phyloP scores from a whole-genome alignment of 345 rosid species.

The Brassica cretica region DNA sequence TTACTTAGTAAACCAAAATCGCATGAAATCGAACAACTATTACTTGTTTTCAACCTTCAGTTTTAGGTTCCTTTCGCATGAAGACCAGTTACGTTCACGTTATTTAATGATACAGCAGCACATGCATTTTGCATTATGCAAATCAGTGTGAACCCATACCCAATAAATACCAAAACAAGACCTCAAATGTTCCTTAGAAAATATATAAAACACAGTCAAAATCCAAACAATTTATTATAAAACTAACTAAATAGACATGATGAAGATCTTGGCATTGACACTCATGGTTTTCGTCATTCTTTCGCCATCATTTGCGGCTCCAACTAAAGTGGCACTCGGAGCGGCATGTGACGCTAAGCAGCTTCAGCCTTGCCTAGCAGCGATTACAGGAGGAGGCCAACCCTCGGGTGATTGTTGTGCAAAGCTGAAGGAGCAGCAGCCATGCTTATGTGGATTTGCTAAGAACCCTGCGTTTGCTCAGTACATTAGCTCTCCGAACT shows the following conservation, averaged over 20 bases:
- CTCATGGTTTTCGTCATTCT: slow-evolving; percentile 10
- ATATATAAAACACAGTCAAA: slow-evolving; percentile 1
- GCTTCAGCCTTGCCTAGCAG: slow-evolving; percentile 57
- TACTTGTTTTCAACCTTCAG: slow-evolving; percentile 2
- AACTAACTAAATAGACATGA: slow-evolving; percentile 20
- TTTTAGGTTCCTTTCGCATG: slow-evolving; percentile 31
- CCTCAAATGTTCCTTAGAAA: background rate
- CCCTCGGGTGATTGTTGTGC: slow-evolving; percentile 58
- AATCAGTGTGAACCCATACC: background rate
- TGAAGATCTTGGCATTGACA: slow-evolving; percentile 24
- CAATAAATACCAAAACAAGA: slow-evolving; percentile 26
- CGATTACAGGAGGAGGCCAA: slow-evolving; percentile 38
- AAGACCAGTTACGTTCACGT: slow-evolving; percentile 36
- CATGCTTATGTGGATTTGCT: slow-evolving; percentile 67
- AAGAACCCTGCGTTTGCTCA: slow-evolving; percentile 49
- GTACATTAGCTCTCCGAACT: slow-evolving; percentile 51
- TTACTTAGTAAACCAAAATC: background rate
- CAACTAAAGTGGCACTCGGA: slow-evolving; percentile 18
- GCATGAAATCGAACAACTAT: background rate
- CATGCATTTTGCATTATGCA: slow-evolving; percentile 27
- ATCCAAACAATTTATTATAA: background rate
- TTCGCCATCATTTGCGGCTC: slow-evolving; percentile 25
- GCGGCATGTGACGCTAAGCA: slow-evolving; percentile 51
- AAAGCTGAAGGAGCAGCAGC: slow-evolving; percentile 56
- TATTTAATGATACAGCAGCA: background rate